phyloP scores from a whole-genome alignment of 2,329 filamentous ascomycete species.

The Fusarium nodosum region DNA sequence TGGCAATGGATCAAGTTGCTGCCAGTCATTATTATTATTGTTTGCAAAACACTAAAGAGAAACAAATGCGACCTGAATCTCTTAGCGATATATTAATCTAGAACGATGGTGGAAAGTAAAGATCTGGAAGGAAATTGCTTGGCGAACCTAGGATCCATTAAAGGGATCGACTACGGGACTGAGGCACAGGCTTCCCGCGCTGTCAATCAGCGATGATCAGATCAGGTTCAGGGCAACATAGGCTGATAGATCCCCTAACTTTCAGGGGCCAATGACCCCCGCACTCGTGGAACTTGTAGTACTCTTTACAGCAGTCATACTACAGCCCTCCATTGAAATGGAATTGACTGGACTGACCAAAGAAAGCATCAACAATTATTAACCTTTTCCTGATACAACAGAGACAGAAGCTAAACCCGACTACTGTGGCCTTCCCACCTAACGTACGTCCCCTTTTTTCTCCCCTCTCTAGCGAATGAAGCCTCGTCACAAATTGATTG shows the following conservation, averaged over 20 bases:
- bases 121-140: conserved; percentile 20
- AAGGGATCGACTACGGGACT: conserved; percentile 18
- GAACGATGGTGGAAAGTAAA: conserved; percentile 9
- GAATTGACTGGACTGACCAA: not conserved
- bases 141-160: conserved; percentile 18
- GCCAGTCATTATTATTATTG: no score
- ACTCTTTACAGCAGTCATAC: not conserved
- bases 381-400: not conserved
- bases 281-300: conserved; percentile 17
- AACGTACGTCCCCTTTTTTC: conserved; percentile 1
- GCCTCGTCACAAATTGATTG: conserved; percentile 25
- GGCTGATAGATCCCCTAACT: not conserved
- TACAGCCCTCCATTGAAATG: fast-evolving
- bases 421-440: conserved; percentile 9
- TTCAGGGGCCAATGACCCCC: conserved; percentile 8
- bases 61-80: not conserved
- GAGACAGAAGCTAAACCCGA: conserved; percentile 4
- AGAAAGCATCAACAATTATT: not conserved
- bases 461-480: not conserved
- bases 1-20: not conserved
- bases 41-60: not conserved
- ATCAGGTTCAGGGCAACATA: not conserved
- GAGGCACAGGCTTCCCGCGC: not conserved
- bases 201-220: not conserved
- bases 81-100: not conserved